Evolutionary conservation across 495 filamentous ascomycete species (phyloP).

Genomic region (Tuber calosporum): DNA sequence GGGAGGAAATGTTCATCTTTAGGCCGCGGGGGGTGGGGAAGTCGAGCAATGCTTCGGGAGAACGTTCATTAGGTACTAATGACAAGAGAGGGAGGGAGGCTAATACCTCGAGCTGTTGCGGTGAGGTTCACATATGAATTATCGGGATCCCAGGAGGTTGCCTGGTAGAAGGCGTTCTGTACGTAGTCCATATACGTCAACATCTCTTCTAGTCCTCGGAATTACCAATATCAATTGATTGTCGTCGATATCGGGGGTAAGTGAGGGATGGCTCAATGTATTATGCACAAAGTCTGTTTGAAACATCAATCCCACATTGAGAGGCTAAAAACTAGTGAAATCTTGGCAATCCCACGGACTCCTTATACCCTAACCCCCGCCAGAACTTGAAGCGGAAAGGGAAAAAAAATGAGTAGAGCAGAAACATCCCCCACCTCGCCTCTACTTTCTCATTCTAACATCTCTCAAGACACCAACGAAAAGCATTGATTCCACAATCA

Average conservation of each 20-base stretch:
- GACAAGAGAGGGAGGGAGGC: not conserved
- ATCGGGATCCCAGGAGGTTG: constrained; percentile 82
- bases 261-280: not conserved
- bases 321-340: constrained; percentile 18
- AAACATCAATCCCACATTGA: not conserved
- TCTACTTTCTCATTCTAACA: constrained; percentile 12
- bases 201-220: constrained; percentile 51
- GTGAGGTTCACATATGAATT: constrained; percentile 87
- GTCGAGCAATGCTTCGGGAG: constrained; percentile 50
- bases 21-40: constrained; percentile 62
- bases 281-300: not conserved
- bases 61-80: constrained; percentile 7
- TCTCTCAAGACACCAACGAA: not conserved
- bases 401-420: constrained; percentile 22
- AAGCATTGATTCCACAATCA: constrained; percentile 5
- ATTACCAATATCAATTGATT: not conserved
- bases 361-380: constrained; percentile 14
- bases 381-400: constrained; percentile 6
- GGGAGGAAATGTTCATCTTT: constrained; percentile 76
- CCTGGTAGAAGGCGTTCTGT: constrained; percentile 81
- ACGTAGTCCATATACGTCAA: constrained; percentile 98
- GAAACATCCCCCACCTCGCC: constrained; percentile 8
- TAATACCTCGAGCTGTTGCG: constrained; percentile 69
- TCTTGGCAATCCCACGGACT: constrained; percentile 18
- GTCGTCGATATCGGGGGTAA: not conserved